Evolutionary conservation across 2,329 filamentous ascomycete species (phyloP).

Genomic region (Claviceps fusiformis): DNA sequence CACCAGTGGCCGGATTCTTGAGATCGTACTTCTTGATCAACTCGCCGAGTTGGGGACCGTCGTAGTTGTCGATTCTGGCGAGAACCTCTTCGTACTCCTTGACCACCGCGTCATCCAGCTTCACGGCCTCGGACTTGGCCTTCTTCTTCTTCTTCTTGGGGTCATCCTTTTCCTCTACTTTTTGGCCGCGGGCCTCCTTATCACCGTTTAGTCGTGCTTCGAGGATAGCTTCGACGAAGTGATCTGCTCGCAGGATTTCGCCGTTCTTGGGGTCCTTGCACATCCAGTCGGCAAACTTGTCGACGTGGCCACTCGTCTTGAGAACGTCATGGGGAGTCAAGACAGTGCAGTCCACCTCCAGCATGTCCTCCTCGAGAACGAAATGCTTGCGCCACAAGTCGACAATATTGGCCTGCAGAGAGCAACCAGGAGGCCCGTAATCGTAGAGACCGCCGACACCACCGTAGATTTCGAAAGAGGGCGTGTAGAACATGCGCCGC

Average conservation of each 20-base stretch:
- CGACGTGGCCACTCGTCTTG: constrained; percentile 92
- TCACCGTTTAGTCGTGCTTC: constrained; percentile 78
- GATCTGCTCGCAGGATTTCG: constrained; percentile 90
- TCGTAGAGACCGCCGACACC: constrained; percentile 84
- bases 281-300: constrained; percentile 98
- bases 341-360: constrained; percentile 88
- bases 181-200: constrained; percentile 80
- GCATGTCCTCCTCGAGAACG: constrained; percentile 84
- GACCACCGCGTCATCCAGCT: constrained; percentile 74
- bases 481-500: constrained; percentile 86
- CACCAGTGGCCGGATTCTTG: constrained; percentile 70
- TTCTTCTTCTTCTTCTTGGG: constrained; percentile 80
- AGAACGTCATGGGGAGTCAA: constrained; percentile 86
- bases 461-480: constrained; percentile 90
- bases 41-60: constrained; percentile 69
- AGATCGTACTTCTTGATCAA: constrained; percentile 88
- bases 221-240: constrained; percentile 89
- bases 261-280: constrained; percentile 97
- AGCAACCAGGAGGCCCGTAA: constrained; percentile 80
- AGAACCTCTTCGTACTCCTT: constrained; percentile 85
- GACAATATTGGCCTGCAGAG: constrained; percentile 76
- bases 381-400: constrained; percentile 90
- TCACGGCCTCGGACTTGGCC: constrained; percentile 65
- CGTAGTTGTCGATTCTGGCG: constrained; percentile 91
- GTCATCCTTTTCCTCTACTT: constrained; percentile 61